Evolutionary conservation across 2,329 filamentous ascomycete species (phyloP).

Genomic region (Colletotrichum ledebouriae): DNA sequence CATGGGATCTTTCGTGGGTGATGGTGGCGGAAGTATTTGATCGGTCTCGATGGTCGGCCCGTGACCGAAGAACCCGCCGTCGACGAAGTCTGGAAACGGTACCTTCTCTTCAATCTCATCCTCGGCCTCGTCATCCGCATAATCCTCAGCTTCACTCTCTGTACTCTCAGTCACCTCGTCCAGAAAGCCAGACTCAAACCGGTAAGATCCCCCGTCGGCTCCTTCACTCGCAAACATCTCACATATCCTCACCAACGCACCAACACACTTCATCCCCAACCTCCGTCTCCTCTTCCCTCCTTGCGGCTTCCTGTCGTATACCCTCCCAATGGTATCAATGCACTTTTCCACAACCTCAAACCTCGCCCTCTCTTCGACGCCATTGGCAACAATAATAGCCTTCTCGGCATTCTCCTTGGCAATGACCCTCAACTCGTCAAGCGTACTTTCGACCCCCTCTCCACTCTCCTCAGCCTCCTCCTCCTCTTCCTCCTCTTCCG

Average conservation of each 20-base stretch:
- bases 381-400: conserved; percentile 9
- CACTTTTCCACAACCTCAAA: conserved; percentile 31
- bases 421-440: conserved; percentile 27
- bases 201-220: conserved; percentile 19
- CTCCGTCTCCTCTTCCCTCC: conserved; percentile 6
- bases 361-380: conserved; percentile 5
- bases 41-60: conserved; percentile 13
- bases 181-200: conserved; percentile 15
- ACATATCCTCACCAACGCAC: conserved; percentile 32
- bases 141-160: conserved; percentile 20
- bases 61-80: neutral
- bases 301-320: conserved; percentile 27
- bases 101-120: conserved; percentile 17
- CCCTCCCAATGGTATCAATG: conserved; percentile 34
- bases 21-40: conserved; percentile 4
- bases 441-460: conserved; percentile 27
- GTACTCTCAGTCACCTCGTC: neutral
- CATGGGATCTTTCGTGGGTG: neutral
- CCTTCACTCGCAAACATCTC: conserved; percentile 39
- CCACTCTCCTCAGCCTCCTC: conserved; percentile 1
- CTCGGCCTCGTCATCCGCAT: conserved; percentile 27
- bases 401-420: conserved; percentile 30
- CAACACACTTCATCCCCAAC: conserved; percentile 16
- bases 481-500: neutral
- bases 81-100: conserved; percentile 27